phyloP scores from a whole-genome alignment of 352 stramenopile genomes.

The Thalassiosira livingstoniorum region DNA sequence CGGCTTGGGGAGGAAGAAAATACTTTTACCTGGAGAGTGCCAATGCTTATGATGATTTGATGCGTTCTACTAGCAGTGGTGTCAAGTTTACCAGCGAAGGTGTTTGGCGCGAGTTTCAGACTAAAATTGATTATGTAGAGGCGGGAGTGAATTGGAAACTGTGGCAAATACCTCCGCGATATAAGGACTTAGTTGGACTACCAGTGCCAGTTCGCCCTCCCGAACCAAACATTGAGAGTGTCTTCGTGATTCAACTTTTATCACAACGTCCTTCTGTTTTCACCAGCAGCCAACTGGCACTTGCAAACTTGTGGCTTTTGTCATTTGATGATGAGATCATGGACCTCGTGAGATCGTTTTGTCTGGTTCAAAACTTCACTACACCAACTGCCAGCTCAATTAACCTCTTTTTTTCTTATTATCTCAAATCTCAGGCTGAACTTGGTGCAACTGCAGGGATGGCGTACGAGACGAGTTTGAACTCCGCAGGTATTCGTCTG shows the following conservation, averaged over 20 bases:
- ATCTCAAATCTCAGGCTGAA: constrained; percentile 48
- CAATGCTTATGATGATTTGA: constrained; percentile 29
- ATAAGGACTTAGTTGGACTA: constrained; percentile 40
- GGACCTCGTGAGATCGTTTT: constrained; percentile 54
- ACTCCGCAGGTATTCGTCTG: constrained; percentile 72
- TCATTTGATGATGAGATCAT: constrained; percentile 74
- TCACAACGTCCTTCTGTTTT: constrained; percentile 65
- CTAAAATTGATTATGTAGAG: background rate
- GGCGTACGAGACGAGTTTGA: constrained; percentile 80
- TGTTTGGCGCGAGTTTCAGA: constrained; percentile 42
- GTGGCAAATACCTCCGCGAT: constrained; percentile 50
- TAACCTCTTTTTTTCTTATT: constrained; percentile 1
- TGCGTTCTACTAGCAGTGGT: background rate
- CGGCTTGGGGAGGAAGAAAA: constrained; percentile 18
- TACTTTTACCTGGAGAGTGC: constrained; percentile 55
- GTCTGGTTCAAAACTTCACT: background rate
- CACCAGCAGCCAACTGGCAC: constrained; percentile 53
- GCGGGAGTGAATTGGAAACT: constrained; percentile 48
- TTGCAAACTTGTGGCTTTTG: constrained; percentile 71
- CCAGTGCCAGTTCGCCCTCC: constrained; percentile 59
- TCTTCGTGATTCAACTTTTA: constrained; percentile 76
- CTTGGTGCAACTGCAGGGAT: constrained; percentile 69
- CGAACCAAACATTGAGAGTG: constrained; percentile 64
- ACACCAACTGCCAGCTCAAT: background rate
- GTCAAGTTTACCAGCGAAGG: constrained; percentile 48